Percentiles rank a stretch among this genome's conserved stretches.
These are phyloP conservation scores for Colletotrichum gloeosporioides DNA, from an alignment of 2,329 filamentous ascomycete species.

Conservation along the genomic window DNA sequence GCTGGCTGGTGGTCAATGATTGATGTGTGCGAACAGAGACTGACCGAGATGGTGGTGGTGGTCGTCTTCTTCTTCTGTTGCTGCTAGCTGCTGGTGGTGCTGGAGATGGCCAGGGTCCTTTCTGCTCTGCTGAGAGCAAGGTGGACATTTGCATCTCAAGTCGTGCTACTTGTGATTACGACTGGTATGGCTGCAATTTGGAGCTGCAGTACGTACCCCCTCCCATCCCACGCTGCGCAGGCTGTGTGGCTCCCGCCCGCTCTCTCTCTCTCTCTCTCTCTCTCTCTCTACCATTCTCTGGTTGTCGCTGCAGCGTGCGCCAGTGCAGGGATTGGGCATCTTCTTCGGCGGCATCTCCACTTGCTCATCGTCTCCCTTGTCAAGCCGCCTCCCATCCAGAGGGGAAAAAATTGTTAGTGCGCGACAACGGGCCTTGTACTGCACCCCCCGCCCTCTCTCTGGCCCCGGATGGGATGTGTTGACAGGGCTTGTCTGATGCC, in stretches of 20 bases:
- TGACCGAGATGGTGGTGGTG: neutral
- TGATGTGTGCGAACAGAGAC: neutral
- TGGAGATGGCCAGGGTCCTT: neutral
- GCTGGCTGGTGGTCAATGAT: neutral
- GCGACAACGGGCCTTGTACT: conserved; percentile 8
- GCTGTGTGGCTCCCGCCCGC: neutral
- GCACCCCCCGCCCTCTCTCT: neutral
- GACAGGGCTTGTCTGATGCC: conserved; percentile 1
- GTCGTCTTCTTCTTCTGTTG: neutral
- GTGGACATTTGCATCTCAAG: neutral
- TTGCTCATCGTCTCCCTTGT: conserved; percentile 13
- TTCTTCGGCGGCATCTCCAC: conserved; percentile 18
- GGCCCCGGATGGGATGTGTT: conserved; percentile 7
- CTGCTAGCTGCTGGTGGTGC: neutral
- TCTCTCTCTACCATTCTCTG: neutral
- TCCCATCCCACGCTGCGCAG: neutral
- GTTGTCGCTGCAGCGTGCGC: neutral
- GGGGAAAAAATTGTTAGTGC: conserved; percentile 21
- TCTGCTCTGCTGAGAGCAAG: neutral
- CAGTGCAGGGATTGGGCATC: conserved; percentile 3
- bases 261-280: neutral
- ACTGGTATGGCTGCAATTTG: neutral
- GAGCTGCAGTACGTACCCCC: neutral
- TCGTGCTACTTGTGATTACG: neutral
- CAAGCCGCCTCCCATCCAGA: neutral